Evolutionary conservation across 176 grass and related monocot genomes (phyloP).

Genomic region (Tuctoria greenei): DNA sequence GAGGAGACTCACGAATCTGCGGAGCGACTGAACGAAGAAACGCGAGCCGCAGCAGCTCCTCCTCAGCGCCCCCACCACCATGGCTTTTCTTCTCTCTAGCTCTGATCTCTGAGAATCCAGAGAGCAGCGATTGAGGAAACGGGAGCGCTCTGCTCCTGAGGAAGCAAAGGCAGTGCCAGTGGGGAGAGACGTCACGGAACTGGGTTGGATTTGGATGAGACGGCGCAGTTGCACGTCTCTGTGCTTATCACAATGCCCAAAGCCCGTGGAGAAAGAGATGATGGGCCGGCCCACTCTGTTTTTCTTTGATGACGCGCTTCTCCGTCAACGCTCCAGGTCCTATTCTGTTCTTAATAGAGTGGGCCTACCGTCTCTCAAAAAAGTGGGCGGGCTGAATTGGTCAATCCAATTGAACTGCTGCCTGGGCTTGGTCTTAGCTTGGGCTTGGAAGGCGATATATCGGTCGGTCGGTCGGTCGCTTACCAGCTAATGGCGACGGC

Average conservation of each 20-base stretch:
- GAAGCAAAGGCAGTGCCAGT: no score
- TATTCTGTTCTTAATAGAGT: background rate
- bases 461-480: no score
- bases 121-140: background rate
- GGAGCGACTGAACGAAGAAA: conserved; percentile 3
- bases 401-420: no score
- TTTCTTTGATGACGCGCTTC: background rate
- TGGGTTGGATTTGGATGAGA: background rate
- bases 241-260: background rate
- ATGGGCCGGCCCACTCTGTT: background rate
- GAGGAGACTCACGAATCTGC: conserved; percentile 43
- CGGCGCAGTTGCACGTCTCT: background rate
- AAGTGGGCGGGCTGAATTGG: background rate
- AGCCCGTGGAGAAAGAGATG: background rate
- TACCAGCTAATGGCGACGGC: background rate
- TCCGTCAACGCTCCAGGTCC: no score
- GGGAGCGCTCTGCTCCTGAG: background rate
- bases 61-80: conserved; percentile 28
- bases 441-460: background rate
- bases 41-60: background rate
- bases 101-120: background rate
- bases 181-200: conserved; percentile 29
- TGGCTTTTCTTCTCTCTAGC: background rate
- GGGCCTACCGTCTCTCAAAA: background rate
- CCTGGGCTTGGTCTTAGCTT: no score